Base-by-base conservation (phyloP, 192 early-diverging fungal genomes). In the Entomortierella chlamydospora region DNA sequence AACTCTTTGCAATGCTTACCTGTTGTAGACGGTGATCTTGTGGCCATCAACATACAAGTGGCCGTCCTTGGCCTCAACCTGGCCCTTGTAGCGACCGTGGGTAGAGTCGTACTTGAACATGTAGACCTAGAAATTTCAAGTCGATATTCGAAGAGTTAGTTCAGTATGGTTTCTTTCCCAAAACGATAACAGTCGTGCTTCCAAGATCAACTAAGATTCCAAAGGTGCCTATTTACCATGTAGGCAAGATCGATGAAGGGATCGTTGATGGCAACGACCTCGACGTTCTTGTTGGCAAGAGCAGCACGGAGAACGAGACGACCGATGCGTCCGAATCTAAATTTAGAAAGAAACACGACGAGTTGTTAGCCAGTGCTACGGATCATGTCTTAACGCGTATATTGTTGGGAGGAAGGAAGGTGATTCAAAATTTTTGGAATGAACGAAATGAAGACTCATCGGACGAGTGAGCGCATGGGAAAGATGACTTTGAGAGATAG, bases 81-180 rank as follows among this genome's bases (percentile, higher is more conserved):
- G 84, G 60, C 94, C 96, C 84, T 95, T 92, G 92, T 92, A 95
- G 66, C 91, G 91, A 62, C 98, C 98, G 88, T 99, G 98, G 81
- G 96, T 97, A 57, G 98, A 97, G 91, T 99, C 98, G 87, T 97
- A 99, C 91, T 98, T 95, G 81, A 97, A 87, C 83, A 98, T 87
- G 91, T 98, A 99, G 85, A 92, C 88, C 89, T 90, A 82, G 4
- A 25, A 30, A 12, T 10, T 18, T 20, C 4, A 25, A 51, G 23
- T 34, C 42, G 50, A 26, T 58, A 43, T 29, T 31, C 17, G 42
- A 50, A 41, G 1, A 39, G 26, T 64, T 13, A 43, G 61, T 2
- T n/a, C 8, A 49, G 7, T 1, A n/a, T 23, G 4, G 26, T 37
- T 10, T 7, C 22, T 23, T 2, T 43, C 20, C 33, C 41, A 11